Evolutionary conservation across 2,329 filamentous ascomycete genomes (phyloP).

Genomic region (Arthroderma sp.): DNA sequence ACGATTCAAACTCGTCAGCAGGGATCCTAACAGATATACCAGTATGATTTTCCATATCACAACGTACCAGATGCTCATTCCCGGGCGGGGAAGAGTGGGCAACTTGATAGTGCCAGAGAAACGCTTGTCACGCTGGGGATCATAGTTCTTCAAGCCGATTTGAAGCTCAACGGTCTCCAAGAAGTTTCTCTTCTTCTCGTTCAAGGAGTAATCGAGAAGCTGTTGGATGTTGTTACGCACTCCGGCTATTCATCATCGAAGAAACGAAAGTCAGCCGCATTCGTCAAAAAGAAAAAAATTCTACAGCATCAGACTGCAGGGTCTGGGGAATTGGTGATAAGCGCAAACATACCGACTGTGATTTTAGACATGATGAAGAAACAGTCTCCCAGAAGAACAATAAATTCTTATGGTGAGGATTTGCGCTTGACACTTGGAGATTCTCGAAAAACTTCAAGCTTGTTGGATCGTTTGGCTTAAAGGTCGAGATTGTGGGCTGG

Average conservation of each 20-base stretch:
- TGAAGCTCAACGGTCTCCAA: slow-evolving; percentile 73
- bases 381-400: slow-evolving; percentile 76
- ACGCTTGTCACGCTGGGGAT: slow-evolving; percentile 99
- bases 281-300: neutral
- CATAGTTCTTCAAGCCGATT: slow-evolving; percentile 97
- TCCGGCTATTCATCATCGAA: slow-evolving; percentile 48
- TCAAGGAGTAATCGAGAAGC: slow-evolving; percentile 85
- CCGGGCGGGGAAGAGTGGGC: slow-evolving; percentile 77
- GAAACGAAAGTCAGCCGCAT: slow-evolving; percentile 4
- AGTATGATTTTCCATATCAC: neutral
- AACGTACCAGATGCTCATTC: slow-evolving; percentile 69
- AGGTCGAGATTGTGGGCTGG: slow-evolving; percentile 6
- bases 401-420: slow-evolving; percentile 61
- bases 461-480: too few species aligned
- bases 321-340: neutral
- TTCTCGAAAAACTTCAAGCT: neutral
- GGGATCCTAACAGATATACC: too few species aligned
- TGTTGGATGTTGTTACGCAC: slow-evolving; percentile 89
- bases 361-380: slow-evolving; percentile 44
- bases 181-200: slow-evolving; percentile 98
- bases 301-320: slow-evolving; percentile 8
- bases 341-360: slow-evolving; percentile 38
- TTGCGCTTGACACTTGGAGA: slow-evolving; percentile 24
- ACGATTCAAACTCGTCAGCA: neutral
- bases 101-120: slow-evolving; percentile 99